Conservation (phyloP, 192 early-diverging fungal species). For the Funneliformis geosporum region DNA sequence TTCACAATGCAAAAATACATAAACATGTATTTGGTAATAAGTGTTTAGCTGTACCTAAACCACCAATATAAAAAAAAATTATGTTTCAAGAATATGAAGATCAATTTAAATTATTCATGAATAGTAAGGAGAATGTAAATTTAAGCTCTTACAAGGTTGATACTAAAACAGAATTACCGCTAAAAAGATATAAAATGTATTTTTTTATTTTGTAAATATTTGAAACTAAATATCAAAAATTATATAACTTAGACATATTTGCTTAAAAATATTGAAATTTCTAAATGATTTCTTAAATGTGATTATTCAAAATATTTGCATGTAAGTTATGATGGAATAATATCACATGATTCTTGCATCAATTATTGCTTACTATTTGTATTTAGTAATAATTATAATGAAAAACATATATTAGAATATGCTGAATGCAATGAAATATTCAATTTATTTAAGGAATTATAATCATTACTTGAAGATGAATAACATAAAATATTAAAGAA, state of each 20-base stretch:
- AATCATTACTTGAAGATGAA: background rate
- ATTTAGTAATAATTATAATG: too few relatives aligned
- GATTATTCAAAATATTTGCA: slow-evolving; percentile 9
- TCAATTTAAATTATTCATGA: background rate
- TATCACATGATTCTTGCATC: too few relatives aligned
- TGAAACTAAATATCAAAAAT: too few relatives aligned
- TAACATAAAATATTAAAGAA: background rate
- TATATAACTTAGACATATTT: slow-evolving; percentile 7
- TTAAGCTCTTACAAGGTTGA: background rate
- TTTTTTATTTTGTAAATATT: background rate
- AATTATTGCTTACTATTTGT: too few relatives aligned
- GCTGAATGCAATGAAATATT: background rate
- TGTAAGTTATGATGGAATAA: too few relatives aligned
- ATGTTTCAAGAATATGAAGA: background rate
- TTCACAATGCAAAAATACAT: background rate
- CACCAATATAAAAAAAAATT: background rate
- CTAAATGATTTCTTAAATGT: background rate
- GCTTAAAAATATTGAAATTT: background rate
- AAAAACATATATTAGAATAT: background rate
- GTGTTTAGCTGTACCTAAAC: background rate
- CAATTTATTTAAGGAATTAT: background rate
- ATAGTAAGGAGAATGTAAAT: background rate
- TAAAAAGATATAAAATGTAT: background rate
- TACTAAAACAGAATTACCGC: background rate
- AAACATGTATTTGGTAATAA: background rate